Base-by-base conservation (phyloP, 106 monocot genomes). In the Agapanthus africanus region DNA sequence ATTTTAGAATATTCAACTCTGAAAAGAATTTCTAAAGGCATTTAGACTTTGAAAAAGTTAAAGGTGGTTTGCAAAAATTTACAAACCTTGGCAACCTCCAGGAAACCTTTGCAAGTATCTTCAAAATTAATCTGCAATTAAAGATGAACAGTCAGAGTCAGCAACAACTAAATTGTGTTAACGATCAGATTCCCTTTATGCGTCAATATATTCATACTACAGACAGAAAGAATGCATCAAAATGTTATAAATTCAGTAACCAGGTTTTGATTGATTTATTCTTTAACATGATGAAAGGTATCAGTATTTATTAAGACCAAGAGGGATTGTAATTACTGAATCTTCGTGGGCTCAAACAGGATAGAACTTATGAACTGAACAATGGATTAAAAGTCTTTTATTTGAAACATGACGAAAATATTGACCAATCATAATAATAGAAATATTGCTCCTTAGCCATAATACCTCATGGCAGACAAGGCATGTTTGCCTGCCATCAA, bases 51-150 rank as follows among this genome's bases (percentile, higher is more conserved):
- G n/a, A n/a, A n/a, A n/a, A n/a, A n/a, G n/a, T n/a, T n/a, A n/a
- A n/a, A n/a, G n/a, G n/a, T n/a, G n/a, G 19, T 40, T 40, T 40
- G 6, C 38, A n/a, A 64, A 19, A 37, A 28, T 23, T 61, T 33
- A 74, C 99, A 73, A 74, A 99, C 99, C 93, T 99, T 99, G 73
- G 99, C 93, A 79, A 99, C 92, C 71, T 99, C 99, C 78, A 93
- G 92, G 71, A 99, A 99, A 59, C 93, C 93, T 90, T 99, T 99
- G 77, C 99, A 99, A 51, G 99, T 90, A 71, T 99, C 99, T 79
- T 99, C 99, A 84, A 99, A 99, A 70, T 99, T 99, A 73, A 99
- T 87, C 99, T 99, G 81, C 32, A 71, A 80, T 59, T 30, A 38
- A 11, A 27, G 37, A 63, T 5, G 18, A 74, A 72, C 3, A 60